phyloP scores from a whole-genome alignment of 164 flowering plant genomes.

The Cinnamomum micranthum region DNA sequence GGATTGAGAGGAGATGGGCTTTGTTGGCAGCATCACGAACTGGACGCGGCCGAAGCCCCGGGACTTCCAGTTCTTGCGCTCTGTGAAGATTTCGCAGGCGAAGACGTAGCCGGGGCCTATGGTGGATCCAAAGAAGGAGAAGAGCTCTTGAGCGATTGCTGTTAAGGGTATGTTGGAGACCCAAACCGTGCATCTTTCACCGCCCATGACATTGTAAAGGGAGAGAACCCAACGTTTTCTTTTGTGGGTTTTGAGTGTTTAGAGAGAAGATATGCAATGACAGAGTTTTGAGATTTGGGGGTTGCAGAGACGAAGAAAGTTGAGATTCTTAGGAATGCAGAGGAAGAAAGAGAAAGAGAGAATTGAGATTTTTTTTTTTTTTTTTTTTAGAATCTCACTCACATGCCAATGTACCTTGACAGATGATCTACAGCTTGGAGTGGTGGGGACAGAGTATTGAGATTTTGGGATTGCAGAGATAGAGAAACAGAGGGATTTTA shows the following conservation, averaged over 20 bases:
- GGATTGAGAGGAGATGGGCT: slow-evolving; percentile 36
- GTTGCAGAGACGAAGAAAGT: too few species aligned
- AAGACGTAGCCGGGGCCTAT: slow-evolving; percentile 55
- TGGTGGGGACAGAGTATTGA: too few species aligned
- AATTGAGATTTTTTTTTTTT: too few species aligned
- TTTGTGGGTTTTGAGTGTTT: background rate
- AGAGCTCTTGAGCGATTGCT: slow-evolving; percentile 53
- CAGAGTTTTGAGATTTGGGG: too few species aligned
- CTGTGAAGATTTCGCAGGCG: slow-evolving; percentile 70
- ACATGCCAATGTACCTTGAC: too few species aligned
- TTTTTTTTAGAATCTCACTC: too few species aligned
- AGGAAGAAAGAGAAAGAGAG: too few species aligned
- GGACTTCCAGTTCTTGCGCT: slow-evolving; percentile 78
- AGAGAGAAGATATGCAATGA: background rate
- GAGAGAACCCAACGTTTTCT: background rate
- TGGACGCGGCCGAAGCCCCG: slow-evolving; percentile 78
- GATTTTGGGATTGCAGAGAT: too few species aligned
- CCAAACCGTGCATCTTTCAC: slow-evolving; percentile 40
- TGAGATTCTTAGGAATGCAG: too few species aligned
- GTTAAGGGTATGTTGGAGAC: slow-evolving; percentile 59
- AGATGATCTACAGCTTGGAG: too few species aligned
- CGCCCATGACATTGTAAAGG: slow-evolving; percentile 13
- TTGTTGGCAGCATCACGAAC: slow-evolving; percentile 37
- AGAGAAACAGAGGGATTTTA: too few species aligned
- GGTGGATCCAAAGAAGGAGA: slow-evolving; percentile 47